A percentile compares a stretch with the other conserved stretches of the same genome.
phyloP scores from a whole-genome alignment of 2,329 filamentous ascomycete genomes.

The Colletotrichum musae region DNA sequence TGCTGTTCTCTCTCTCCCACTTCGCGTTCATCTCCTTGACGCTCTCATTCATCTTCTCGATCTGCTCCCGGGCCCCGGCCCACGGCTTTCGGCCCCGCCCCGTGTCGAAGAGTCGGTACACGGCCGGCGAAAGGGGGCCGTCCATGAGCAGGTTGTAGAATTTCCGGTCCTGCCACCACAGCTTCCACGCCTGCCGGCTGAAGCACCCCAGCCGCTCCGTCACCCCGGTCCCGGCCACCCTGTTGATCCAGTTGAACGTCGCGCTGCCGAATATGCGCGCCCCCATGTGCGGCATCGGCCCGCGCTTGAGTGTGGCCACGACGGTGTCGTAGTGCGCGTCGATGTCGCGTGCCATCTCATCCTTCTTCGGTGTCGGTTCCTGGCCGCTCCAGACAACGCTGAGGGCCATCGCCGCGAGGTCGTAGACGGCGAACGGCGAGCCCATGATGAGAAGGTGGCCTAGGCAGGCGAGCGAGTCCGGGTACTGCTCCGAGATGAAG shows the following conservation, averaged over 20 bases:
- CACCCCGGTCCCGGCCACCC: slow-evolving; percentile 59
- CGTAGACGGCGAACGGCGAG: slow-evolving; percentile 48
- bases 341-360: slow-evolving; percentile 48
- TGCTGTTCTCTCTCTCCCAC: slow-evolving; percentile 19
- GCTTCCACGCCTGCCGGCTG: slow-evolving; percentile 57
- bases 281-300: slow-evolving; percentile 46
- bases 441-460: slow-evolving; percentile 46
- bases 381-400: slow-evolving; percentile 47
- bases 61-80: slow-evolving; percentile 53
- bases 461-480: slow-evolving; percentile 50
- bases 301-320: slow-evolving; percentile 43
- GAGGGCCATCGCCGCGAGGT: slow-evolving; percentile 50
- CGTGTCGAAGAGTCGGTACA: slow-evolving; percentile 58
- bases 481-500: slow-evolving; percentile 51
- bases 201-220: slow-evolving; percentile 55
- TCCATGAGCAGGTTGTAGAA: slow-evolving; percentile 57
- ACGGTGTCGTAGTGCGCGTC: slow-evolving; percentile 47
- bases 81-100: slow-evolving; percentile 55
- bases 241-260: slow-evolving; percentile 56
- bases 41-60: slow-evolving; percentile 47
- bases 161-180: slow-evolving; percentile 58
- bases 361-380: slow-evolving; percentile 41
- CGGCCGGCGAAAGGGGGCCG: slow-evolving; percentile 56
- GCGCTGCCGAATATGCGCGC: slow-evolving; percentile 42
- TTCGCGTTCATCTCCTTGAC: slow-evolving; percentile 38